These are phyloP conservation scores for Globisporangium emineosum DNA, from an alignment of 352 stramenopile species.

Conservation along the genomic window DNA sequence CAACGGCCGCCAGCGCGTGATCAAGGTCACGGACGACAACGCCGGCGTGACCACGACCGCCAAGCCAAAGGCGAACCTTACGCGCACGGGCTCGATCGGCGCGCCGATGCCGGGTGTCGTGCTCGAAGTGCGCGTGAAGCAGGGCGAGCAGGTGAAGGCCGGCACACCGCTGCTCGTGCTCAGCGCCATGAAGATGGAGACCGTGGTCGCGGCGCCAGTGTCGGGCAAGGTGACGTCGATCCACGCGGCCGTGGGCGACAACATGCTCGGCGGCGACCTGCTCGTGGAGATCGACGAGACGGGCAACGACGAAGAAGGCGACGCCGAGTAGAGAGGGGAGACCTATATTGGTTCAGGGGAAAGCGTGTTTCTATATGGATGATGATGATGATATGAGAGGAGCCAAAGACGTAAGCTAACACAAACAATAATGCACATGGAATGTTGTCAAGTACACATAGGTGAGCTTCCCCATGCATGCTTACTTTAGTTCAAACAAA, in stretches of 20 bases:
- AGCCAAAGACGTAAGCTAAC: neutral
- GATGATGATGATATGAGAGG: neutral
- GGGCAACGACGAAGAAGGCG: constrained; percentile 38
- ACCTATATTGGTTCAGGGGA: neutral
- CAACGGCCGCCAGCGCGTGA: constrained; percentile 91
- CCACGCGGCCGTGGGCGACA: constrained; percentile 91
- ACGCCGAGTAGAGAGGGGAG: constrained; percentile 7
- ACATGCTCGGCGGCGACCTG: constrained; percentile 93
- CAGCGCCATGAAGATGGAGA: constrained; percentile 99
- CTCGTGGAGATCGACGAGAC: constrained; percentile 94
- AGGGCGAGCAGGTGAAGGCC: constrained; percentile 90
- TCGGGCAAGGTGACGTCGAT: constrained; percentile 90
- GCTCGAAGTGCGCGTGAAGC: constrained; percentile 93
- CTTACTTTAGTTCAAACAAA: too few species aligned
- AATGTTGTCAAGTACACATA: neutral
- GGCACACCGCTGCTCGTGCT: constrained; percentile 93
- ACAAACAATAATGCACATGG: neutral
- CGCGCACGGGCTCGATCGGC: constrained; percentile 84
- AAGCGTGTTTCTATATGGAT: constrained; percentile 4
- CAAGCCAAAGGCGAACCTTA: constrained; percentile 86
- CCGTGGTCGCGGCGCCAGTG: constrained; percentile 89
- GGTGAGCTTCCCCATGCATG: neutral
- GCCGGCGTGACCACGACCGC: constrained; percentile 54
- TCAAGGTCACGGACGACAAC: constrained; percentile 91
- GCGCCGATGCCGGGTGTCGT: constrained; percentile 97